A percentile compares a stretch with the other conserved stretches of the same genome.
Evolutionary conservation across 192 early-diverging fungal genomes (phyloP).

Genomic region (Bifiguratus adelaidae): DNA sequence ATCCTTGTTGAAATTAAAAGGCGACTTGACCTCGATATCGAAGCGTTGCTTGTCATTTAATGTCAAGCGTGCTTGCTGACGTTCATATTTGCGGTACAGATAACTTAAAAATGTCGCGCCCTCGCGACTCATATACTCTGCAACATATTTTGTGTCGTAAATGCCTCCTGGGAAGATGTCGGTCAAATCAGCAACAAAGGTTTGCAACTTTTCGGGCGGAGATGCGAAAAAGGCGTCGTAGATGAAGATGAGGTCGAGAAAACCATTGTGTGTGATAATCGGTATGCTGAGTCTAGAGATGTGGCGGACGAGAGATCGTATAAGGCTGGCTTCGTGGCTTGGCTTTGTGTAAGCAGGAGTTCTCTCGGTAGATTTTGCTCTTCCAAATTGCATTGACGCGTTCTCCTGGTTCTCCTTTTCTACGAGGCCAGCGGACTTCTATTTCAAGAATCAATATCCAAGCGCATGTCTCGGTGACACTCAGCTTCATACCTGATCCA

Average conservation of each 20-base stretch:
- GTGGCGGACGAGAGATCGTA: constrained; percentile 45
- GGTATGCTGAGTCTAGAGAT: constrained; percentile 42
- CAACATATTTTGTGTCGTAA: constrained; percentile 88
- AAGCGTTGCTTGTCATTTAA: neutral
- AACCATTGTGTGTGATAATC: constrained; percentile 87
- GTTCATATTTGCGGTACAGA: constrained; percentile 46
- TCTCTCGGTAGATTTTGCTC: constrained; percentile 18
- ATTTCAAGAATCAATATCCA: no score
- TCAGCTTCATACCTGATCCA: neutral
- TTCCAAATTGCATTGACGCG: constrained; percentile 3
- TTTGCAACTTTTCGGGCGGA: constrained; percentile 56
- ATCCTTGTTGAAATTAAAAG: neutral
- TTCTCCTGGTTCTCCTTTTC: no score
- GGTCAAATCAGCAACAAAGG: constrained; percentile 65
- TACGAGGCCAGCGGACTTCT: no score
- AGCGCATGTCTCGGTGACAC: no score
- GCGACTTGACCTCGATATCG: neutral
- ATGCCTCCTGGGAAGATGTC: constrained; percentile 83
- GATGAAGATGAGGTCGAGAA: constrained; percentile 87
- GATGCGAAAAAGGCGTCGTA: constrained; percentile 82
- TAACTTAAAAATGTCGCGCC: constrained; percentile 56
- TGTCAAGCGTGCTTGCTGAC: constrained; percentile 10
- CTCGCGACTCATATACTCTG: constrained; percentile 58
- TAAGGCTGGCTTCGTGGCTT: constrained; percentile 13
- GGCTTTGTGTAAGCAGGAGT: constrained; percentile 2